Conservation (phyloP, 768 basidiomycete genomes). For the Infundibulicybe gibba region DNA sequence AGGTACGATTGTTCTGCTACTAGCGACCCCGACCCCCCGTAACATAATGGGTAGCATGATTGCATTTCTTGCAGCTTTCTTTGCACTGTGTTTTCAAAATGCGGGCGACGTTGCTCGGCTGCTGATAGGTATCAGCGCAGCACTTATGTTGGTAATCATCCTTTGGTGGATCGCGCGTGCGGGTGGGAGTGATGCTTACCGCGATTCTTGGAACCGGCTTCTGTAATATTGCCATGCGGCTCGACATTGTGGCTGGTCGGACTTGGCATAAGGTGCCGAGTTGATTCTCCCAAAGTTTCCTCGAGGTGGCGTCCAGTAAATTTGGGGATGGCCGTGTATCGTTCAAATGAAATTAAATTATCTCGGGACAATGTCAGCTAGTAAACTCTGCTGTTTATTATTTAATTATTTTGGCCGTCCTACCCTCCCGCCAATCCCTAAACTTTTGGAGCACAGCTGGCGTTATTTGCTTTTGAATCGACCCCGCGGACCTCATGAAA, state of each 20-base stretch:
- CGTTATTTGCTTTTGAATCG: conserved; percentile 81
- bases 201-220: neutral
- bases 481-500: conserved; percentile 69
- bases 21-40: neutral
- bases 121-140: neutral
- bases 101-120: neutral
- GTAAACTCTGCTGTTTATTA: too few relatives aligned
- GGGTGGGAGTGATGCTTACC: neutral
- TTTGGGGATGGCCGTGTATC: too few relatives aligned
- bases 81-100: conserved; percentile 2
- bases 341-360: too few relatives aligned
- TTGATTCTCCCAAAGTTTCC: too few relatives aligned
- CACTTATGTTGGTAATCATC: neutral
- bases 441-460: conserved; percentile 71
- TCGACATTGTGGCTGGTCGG: too few relatives aligned
- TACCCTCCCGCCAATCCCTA: conserved; percentile 55
- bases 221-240: too few relatives aligned
- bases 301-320: too few relatives aligned
- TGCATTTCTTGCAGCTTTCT: conserved; percentile 5
- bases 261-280: too few relatives aligned
- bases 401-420: conserved; percentile 8
- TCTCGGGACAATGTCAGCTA: too few relatives aligned
- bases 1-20: neutral
- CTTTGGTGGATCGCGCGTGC: conserved; percentile 2
- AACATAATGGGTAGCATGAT: conserved; percentile 1